Evolutionary conservation across 176 grass and related monocot species (phyloP).

Genomic region (Chloris gayana): DNA sequence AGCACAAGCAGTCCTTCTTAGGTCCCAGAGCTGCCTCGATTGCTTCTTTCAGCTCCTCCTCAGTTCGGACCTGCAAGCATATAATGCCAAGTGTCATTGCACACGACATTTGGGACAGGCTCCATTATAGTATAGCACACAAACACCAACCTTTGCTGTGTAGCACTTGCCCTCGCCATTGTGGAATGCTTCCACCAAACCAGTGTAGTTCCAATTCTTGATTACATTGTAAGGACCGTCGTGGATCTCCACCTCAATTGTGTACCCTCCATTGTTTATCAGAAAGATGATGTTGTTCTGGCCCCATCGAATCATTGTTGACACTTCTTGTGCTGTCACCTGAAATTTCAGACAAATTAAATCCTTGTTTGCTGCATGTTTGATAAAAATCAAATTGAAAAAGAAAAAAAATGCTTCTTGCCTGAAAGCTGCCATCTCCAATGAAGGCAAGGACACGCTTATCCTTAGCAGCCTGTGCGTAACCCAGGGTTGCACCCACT

Average conservation of each 20-base stretch:
- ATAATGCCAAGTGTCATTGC: neutral
- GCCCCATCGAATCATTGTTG: constrained; percentile 57
- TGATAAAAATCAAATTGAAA: neutral
- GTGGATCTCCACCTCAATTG: constrained; percentile 71
- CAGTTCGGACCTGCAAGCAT: constrained; percentile 35
- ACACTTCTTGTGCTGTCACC: constrained; percentile 60
- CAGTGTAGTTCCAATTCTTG: constrained; percentile 69
- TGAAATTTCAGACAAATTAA: constrained; percentile 21
- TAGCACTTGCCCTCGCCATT: constrained; percentile 62
- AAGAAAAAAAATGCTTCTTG: neutral
- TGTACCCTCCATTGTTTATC: constrained; percentile 71
- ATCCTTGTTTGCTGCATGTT: neutral
- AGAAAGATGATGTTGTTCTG: constrained; percentile 62
- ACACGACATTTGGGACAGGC: too few relatives aligned
- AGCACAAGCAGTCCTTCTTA: constrained; percentile 54
- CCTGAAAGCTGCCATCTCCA: constrained; percentile 70
- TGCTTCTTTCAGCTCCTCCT: constrained; percentile 54
- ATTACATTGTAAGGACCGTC: constrained; percentile 63
- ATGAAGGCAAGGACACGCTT: constrained; percentile 64
- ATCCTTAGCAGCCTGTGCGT: constrained; percentile 59
- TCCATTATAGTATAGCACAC: too few relatives aligned
- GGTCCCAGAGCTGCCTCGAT: constrained; percentile 43
- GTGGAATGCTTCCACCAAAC: constrained; percentile 52
- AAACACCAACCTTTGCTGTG: constrained; percentile 45
- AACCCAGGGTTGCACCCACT: constrained; percentile 56